phyloP scores from a whole-genome alignment of 441 rosid species.

The Erodium moschatum region DNA sequence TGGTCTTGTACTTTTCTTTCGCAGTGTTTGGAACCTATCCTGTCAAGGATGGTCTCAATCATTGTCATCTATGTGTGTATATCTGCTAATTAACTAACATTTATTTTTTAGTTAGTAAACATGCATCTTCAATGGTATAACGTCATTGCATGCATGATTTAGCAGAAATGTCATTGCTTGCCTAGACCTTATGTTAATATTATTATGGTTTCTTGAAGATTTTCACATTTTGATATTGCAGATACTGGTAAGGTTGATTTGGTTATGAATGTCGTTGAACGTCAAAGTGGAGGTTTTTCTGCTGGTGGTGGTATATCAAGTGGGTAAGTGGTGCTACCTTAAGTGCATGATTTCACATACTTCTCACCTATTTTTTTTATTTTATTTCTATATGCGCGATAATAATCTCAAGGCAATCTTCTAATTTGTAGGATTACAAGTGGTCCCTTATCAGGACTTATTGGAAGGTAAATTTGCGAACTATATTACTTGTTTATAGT shows the following conservation, averaged over 20 bases:
- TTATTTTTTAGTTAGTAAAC: neutral
- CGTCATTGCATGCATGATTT: neutral
- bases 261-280: slow-evolving; percentile 19
- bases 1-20: no score
- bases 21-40: no score
- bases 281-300: slow-evolving; percentile 25
- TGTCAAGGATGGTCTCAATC: no score
- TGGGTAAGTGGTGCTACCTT: slow-evolving; percentile 43
- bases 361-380: neutral
- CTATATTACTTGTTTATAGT: neutral
- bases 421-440: slow-evolving; percentile 60
- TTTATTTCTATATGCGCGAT: slow-evolving; percentile 13
- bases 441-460: slow-evolving; percentile 78
- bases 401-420: slow-evolving; percentile 15
- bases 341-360: slow-evolving; percentile 14
- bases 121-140: neutral
- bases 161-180: neutral
- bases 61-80: no score
- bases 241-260: slow-evolving; percentile 6
- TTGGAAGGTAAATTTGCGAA: slow-evolving; percentile 53
- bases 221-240: neutral
- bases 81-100: neutral
- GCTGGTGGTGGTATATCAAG: slow-evolving; percentile 28
- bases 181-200: neutral
- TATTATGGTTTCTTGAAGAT: neutral